phyloP scores from a whole-genome alignment of 148 eudicot genomes.

The Camellia granthamiana region DNA sequence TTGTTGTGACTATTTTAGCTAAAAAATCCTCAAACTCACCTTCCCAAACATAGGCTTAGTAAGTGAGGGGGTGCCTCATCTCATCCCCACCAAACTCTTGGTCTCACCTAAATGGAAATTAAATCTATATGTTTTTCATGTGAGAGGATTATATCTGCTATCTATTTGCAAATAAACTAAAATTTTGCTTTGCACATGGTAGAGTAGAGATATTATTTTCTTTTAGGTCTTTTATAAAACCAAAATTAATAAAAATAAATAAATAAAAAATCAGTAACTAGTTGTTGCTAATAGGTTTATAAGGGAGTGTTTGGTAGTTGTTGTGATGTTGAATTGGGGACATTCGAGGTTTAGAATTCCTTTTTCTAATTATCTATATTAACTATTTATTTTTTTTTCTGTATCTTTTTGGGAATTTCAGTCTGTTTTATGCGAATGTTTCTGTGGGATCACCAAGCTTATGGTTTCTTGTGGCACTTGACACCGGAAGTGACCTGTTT shows the following conservation, averaged over 20 bases:
- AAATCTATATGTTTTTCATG: not conserved
- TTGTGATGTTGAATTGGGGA: not conserved
- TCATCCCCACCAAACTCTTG: too few species aligned
- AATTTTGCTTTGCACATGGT: not conserved
- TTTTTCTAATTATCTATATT: not conserved
- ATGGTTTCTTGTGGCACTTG: slow-evolving; percentile 77
- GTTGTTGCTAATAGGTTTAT: not conserved
- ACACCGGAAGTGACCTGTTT: slow-evolving; percentile 84
- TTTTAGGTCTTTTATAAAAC: too few species aligned
- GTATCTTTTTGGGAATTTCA: slow-evolving; percentile 34
- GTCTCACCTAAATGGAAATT: not conserved
- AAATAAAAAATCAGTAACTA: too few species aligned
- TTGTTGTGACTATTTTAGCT: too few species aligned
- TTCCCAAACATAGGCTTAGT: too few species aligned
- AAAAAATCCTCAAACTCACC: too few species aligned
- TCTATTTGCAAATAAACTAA: not conserved
- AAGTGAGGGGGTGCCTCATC: too few species aligned
- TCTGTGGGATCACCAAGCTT: slow-evolving; percentile 70
- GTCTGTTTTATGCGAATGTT: slow-evolving; percentile 83
- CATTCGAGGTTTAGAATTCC: not conserved
- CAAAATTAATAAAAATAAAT: too few species aligned
- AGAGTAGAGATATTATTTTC: not conserved
- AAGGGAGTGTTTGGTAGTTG: not conserved
- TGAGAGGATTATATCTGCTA: not conserved
- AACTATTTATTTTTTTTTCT: not conserved